Evolutionary conservation across 305 asterid genomes (phyloP), one percentile per base, ranked within the genome.

Genomic region (Solanum chacoense): DNA sequence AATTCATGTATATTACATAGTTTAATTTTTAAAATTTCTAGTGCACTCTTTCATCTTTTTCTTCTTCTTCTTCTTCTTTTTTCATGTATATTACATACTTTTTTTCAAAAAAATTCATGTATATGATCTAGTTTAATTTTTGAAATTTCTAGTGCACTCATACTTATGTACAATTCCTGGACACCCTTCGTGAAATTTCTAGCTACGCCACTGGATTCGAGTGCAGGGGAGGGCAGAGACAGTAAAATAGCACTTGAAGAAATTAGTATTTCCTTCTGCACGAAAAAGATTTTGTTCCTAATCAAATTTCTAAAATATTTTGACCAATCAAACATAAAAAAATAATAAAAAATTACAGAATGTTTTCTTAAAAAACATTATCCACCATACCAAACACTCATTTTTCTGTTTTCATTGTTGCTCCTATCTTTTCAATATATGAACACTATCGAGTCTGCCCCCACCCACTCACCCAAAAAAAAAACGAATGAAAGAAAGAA

Each of bases 281-380:
- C 2, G 11, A 5, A 6, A 18, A 18, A 55, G 0, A 55, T 0
- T 0, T 18, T 55, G 69, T 26, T 69, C 76, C 9, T 10, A 65
- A 10, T 1, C 14, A 65, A 65, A 65, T 65, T 65, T 65, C 8
- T 10, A 10, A n/a, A 65, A 65, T n/a, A 65, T 24, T 65, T 65
- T 65, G 14, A 65, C 31, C 29, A 65, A 65, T 0, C 4, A n/a
- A n/a, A 65, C 0, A 65, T 65, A 18, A 1, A 55, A 18, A 3
- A 55, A n/a, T 3, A 55, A 14, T 0, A 55, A 3, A 18, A 7
- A 22, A 1, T n/a, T 63, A 22, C 28, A 0, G 0, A 0, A 65
- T 0, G 28, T 63, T 8, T 63, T 22, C 0, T 63, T 1, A 6
- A 16, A 50, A 50, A 63, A 22, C 9, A 59, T 9, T n/a, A 0